These are phyloP conservation scores for Dryas drummondii DNA, from an alignment of 306 rosid genomes.

Conservation along the genomic window DNA sequence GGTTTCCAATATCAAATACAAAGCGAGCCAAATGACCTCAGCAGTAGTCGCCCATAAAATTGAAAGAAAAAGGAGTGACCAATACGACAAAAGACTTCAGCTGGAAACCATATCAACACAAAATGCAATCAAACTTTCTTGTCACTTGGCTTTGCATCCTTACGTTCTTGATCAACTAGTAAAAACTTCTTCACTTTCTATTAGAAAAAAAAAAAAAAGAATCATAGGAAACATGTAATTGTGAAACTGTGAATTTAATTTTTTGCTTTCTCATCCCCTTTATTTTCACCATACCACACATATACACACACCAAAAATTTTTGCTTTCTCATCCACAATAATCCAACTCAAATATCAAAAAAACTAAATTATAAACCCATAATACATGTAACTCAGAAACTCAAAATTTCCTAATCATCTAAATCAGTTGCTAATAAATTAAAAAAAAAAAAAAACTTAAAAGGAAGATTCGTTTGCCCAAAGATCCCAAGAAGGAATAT, in stretches of 20 bases:
- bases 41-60: background rate
- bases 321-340: too few species aligned
- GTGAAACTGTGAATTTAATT: background rate
- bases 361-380: too few species aligned
- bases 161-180: slow-evolving; percentile 50
- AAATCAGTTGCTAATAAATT: too few species aligned
- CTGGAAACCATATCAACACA: slow-evolving; percentile 8
- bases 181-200: slow-evolving; percentile 93
- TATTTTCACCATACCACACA: too few species aligned
- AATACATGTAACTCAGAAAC: too few species aligned
- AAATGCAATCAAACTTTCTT: slow-evolving; percentile 47
- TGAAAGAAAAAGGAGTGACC: background rate
- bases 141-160: slow-evolving; percentile 41
- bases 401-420: too few species aligned
- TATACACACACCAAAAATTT: too few species aligned
- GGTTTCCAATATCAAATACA: slow-evolving; percentile 13
- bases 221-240: background rate
- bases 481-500: too few species aligned
- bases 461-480: too few species aligned
- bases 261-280: background rate
- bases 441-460: too few species aligned
- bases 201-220: slow-evolving; percentile 6
- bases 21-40: background rate
- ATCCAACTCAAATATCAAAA: too few species aligned
- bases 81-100: background rate